Conservation (phyloP, 202 grass and related monocot genomes). For the Saccharum hybrid region DNA sequence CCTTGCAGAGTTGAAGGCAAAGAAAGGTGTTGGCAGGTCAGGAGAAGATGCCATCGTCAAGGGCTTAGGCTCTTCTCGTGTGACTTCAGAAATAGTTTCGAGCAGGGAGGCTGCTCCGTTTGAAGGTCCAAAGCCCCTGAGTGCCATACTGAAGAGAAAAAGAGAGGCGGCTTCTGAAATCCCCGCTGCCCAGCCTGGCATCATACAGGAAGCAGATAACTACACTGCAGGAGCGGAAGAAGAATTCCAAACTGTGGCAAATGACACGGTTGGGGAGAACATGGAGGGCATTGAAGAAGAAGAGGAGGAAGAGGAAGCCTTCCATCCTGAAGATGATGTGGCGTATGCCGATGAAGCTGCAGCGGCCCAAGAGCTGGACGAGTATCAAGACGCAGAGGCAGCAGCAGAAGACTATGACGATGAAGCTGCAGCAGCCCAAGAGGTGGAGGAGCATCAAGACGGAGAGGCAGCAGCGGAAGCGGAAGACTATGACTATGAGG, state of each 20-base stretch:
- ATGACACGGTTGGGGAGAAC: constrained; percentile 10
- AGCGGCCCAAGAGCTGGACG: constrained; percentile 44
- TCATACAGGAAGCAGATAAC: constrained; percentile 40
- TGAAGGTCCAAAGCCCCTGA: constrained; percentile 60
- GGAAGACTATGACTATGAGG: constrained; percentile 54
- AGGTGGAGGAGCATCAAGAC: constrained; percentile 49
- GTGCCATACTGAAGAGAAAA: constrained; percentile 73
- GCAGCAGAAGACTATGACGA: constrained; percentile 39
- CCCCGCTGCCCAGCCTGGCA: constrained; percentile 26
- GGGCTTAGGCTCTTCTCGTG: constrained; percentile 10
- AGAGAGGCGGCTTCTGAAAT: constrained; percentile 38
- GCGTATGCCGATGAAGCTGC: constrained; percentile 21
- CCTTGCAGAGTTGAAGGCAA: constrained; percentile 74
- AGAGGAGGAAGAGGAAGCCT: constrained; percentile 36
- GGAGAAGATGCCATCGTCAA: constrained; percentile 31
- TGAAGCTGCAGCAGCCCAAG: constrained; percentile 31
- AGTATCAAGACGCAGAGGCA: constrained; percentile 45
- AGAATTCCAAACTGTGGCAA: constrained; percentile 1
- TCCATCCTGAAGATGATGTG: constrained; percentile 44
- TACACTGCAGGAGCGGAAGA: constrained; percentile 23
- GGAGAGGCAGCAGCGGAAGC: constrained; percentile 18
- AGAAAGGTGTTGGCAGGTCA: constrained; percentile 42
- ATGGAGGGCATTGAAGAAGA: constrained; percentile 31
- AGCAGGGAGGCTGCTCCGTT: constrained; percentile 44
- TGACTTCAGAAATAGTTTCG: constrained; percentile 45